Evolutionary conservation across 345 rosid species (phyloP).

Genomic region (Populus simonii): DNA sequence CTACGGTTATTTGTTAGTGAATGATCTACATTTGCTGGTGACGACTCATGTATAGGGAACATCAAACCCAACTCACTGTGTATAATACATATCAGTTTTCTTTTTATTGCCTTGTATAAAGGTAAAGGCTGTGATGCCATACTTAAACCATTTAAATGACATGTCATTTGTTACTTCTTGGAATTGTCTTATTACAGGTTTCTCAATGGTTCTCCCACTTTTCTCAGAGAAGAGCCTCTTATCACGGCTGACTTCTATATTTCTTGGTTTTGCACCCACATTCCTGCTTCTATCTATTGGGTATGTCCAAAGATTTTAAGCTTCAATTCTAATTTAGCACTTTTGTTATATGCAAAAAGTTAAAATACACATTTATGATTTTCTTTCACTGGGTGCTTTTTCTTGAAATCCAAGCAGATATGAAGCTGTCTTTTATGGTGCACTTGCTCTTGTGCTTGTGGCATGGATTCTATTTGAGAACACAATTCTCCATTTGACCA

Average conservation of each 20-base stretch:
- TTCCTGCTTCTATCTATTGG: constrained; percentile 92
- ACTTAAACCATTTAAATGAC: constrained; percentile 3
- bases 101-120: neutral
- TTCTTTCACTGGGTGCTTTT: constrained; percentile 5
- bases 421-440: constrained; percentile 90
- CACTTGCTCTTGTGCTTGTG: constrained; percentile 69
- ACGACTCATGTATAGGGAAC: neutral
- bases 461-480: constrained; percentile 87
- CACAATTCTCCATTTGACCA: constrained; percentile 46
- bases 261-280: constrained; percentile 86
- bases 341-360: neutral
- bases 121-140: neutral
- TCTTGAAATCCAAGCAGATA: constrained; percentile 49
- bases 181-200: constrained; percentile 44
- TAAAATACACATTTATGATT: constrained; percentile 7
- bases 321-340: neutral
- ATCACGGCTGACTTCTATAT: constrained; percentile 75
- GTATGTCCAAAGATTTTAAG: constrained; percentile 33
- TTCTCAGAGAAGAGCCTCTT: constrained; percentile 68
- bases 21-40: neutral
- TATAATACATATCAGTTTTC: no score
- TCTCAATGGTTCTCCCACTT: constrained; percentile 75
- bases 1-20: neutral
- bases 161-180: neutral
- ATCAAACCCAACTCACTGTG: neutral